Evolutionary conservation across 306 rosid genomes (phyloP), one percentile per base, ranked within the genome.

Genomic region (Rosa chinensis): DNA sequence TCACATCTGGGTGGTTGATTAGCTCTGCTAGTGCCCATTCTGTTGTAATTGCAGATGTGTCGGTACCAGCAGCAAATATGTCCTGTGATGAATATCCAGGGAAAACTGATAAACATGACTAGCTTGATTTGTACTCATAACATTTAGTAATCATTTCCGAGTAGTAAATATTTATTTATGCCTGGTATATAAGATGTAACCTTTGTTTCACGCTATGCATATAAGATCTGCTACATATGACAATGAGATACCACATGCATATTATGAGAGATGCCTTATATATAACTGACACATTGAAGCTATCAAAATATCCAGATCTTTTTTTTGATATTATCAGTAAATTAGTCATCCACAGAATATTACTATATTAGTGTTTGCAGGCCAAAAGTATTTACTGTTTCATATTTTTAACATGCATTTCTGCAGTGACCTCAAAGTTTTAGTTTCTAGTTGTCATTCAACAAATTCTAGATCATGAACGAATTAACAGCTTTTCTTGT

Each of bases 21-120:
- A 94, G 80, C 87, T 94, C 91, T 77, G 97, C 87, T 43, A 87
- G n/a, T 43, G 86, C 91, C 97, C 94, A 92, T 80, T 90, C 92
- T 37, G 77, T 79, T 1, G 90, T 90, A 4, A 83, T 18, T 1
- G 94, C 85, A 1, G 91, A 75, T 5, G 94, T 70, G 78, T 88
- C 91, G 2, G 91, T 91, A 18, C 97, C 94, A 45, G 86, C 97
- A 14, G 69, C 79, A 69, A 89, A 84, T 74, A 91, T 77, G 37
- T 91, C 86, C 92, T 89, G 81, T 49, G 47, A 76, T 16, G 45
- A 35, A 56, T 12, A 52, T 35, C 7, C 64, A 52, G 13, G 37
- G 32, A 45, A 12, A 25, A 14, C 1, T 13, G 16, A 14, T 45
- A 13, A 80, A 17, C 62, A 53, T 37, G 11, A 49, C 56, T 21